Conservation (phyloP, 2,329 filamentous ascomycete species). For the Trichoderma koningii region DNA sequence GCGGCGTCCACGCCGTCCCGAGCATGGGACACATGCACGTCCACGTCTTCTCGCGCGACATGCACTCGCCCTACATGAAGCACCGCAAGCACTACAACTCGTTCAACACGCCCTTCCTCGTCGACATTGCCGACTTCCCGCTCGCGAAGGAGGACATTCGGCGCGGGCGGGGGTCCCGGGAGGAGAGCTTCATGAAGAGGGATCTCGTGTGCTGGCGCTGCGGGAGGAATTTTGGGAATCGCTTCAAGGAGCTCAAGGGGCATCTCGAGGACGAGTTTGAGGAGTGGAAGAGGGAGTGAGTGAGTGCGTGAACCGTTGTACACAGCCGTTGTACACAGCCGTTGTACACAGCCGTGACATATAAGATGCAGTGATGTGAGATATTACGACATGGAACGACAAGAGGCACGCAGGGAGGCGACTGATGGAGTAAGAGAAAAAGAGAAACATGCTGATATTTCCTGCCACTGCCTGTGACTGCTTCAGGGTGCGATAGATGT, state of each 20-base stretch:
- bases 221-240: slow-evolving; percentile 69
- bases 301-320: slow-evolving; percentile 37
- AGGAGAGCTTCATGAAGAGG: slow-evolving; percentile 60
- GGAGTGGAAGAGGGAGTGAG: slow-evolving; percentile 68
- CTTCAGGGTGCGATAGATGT: not conserved
- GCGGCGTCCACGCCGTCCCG: slow-evolving; percentile 83
- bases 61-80: slow-evolving; percentile 70
- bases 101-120: slow-evolving; percentile 83
- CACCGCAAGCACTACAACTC: slow-evolving; percentile 90
- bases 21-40: slow-evolving; percentile 93
- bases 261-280: slow-evolving; percentile 77
- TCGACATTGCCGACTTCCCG: slow-evolving; percentile 78
- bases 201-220: slow-evolving; percentile 87
- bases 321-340: too few relatives aligned
- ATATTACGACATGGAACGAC: not conserved
- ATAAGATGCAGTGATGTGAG: not conserved
- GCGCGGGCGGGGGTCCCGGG: slow-evolving; percentile 56
- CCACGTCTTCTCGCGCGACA: slow-evolving; percentile 81
- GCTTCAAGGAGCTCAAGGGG: slow-evolving; percentile 71
- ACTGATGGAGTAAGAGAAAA: too few relatives aligned
- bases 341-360: too few relatives aligned
- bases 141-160: slow-evolving; percentile 61
- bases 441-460: not conserved
- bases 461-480: not conserved
- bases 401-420: not conserved